A percentile compares a stretch with the other conserved stretches of the same genome.
These are phyloP conservation scores for Thelephora aurantiotincta DNA, from an alignment of 768 basidiomycete species.

Conservation along the genomic window DNA sequence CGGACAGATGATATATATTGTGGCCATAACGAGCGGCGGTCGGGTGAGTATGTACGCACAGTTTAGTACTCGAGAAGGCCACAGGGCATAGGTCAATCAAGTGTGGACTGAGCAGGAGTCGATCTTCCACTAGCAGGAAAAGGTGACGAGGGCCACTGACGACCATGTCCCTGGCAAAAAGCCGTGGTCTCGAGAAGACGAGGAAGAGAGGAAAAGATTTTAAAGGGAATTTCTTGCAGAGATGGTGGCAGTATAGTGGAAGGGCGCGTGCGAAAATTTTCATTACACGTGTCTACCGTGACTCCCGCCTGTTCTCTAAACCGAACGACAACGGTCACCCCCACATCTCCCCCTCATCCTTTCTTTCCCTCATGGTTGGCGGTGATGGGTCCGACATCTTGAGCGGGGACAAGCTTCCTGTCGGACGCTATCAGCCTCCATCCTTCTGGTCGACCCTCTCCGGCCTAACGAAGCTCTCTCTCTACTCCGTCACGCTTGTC, in stretches of 20 bases:
- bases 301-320: constrained; percentile 3
- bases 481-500: constrained; percentile 5
- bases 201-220: too few relatives aligned
- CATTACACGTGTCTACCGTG: constrained; percentile 5
- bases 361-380: constrained; percentile 31
- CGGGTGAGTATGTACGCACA: constrained; percentile 27
- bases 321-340: constrained; percentile 4
- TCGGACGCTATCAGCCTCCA: constrained; percentile 23
- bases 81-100: constrained; percentile 43
- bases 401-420: constrained; percentile 28
- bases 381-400: constrained; percentile 63
- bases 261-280: neutral
- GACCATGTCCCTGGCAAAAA: constrained; percentile 70
- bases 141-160: constrained; percentile 60
- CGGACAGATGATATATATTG: too few relatives aligned
- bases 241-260: too few relatives aligned
- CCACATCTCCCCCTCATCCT: constrained; percentile 7
- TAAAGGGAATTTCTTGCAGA: too few relatives aligned
- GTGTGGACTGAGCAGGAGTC: constrained; percentile 53
- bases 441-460: constrained; percentile 14
- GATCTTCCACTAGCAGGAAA: constrained; percentile 63
- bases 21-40: neutral
- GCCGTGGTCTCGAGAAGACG: constrained; percentile 31
- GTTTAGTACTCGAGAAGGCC: constrained; percentile 73
- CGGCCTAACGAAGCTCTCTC: constrained; percentile 6